A percentile compares a stretch with the other conserved stretches of the same genome.
Evolutionary conservation across 2,329 filamentous ascomycete species (phyloP).

Genomic region (Mycocentrospora acerina): DNA sequence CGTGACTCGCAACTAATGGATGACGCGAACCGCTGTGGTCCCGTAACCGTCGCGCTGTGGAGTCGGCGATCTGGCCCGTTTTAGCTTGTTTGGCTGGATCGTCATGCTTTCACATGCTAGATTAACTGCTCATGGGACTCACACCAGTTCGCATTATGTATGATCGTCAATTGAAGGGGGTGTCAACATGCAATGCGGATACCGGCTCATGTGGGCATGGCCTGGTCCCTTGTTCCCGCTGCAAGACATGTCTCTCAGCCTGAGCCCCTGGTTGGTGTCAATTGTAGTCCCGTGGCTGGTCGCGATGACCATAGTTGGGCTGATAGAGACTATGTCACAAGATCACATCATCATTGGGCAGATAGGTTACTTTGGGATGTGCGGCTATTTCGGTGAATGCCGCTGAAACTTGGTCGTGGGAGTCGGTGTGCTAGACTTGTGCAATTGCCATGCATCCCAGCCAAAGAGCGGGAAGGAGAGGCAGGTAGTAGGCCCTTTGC

Average conservation of each 20-base stretch:
- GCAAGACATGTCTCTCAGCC: conserved; percentile 35
- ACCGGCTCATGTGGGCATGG: conserved; percentile 20
- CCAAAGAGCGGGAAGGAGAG: conserved; percentile 16
- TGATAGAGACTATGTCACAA: conserved; percentile 32
- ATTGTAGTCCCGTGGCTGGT: conserved; percentile 33
- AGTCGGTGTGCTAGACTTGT: conserved; percentile 12
- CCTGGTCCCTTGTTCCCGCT: conserved; percentile 25
- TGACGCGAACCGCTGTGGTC: conserved; percentile 9
- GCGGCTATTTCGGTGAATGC: conserved; percentile 27
- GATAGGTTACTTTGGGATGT: too few species aligned
- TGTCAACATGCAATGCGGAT: conserved; percentile 19
- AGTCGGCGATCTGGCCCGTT: conserved; percentile 14
- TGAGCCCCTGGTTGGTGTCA: conserved; percentile 24
- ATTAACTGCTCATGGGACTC: conserved; percentile 7
- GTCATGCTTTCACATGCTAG: conserved; percentile 34
- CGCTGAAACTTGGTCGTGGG: conserved; percentile 5
- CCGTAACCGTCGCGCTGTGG: conserved; percentile 9
- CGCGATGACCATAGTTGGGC: conserved; percentile 21
- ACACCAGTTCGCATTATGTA: conserved; percentile 8
- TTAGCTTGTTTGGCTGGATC: conserved; percentile 30
- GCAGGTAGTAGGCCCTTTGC: conserved; percentile 16
- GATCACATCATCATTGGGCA: conserved; percentile 22
- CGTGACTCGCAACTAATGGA: conserved; percentile 8
- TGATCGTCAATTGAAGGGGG: conserved; percentile 21
- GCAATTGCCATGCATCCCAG: conserved; percentile 15